These are phyloP conservation scores for Eleusine indica DNA, from an alignment of 176 grass and related monocot species.

Conservation along the genomic window DNA sequence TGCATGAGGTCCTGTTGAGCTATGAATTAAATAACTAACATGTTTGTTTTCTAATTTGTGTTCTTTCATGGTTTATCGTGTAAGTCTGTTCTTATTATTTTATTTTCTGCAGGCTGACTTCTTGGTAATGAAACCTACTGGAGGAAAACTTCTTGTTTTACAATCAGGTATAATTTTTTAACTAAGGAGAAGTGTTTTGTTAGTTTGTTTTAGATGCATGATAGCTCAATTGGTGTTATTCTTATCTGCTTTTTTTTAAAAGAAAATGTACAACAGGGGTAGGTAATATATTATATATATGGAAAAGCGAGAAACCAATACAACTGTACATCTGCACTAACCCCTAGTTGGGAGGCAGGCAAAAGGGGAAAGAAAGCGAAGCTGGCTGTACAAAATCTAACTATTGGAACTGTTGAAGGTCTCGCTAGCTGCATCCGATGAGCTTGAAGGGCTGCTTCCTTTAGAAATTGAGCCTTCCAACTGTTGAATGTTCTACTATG, in stretches of 20 bases:
- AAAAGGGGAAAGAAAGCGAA: too few species aligned
- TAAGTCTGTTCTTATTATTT: conserved; percentile 28
- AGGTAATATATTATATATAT: too few species aligned
- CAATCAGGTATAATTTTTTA: conserved; percentile 65
- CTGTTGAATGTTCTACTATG: not conserved
- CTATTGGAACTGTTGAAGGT: too few species aligned
- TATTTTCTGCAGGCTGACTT: conserved; percentile 68
- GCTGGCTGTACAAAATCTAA: too few species aligned
- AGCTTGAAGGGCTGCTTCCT: too few species aligned
- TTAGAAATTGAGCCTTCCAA: too few species aligned
- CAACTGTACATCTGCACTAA: too few species aligned
- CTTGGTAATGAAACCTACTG: conserved; percentile 78
- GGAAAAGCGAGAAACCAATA: too few species aligned
- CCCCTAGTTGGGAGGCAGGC: too few species aligned
- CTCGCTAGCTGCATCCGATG: too few species aligned
- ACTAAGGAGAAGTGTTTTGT: not conserved
- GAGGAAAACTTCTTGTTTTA: conserved; percentile 90
- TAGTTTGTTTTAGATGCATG: conserved; percentile 5
- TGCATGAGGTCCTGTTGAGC: not conserved
- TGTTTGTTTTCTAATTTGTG: not conserved
- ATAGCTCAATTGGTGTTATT: conserved; percentile 12
- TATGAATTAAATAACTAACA: not conserved
- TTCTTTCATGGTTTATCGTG: not conserved
- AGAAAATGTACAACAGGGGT: too few species aligned
- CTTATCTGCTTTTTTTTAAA: not conserved